These are phyloP conservation scores for Schizochytrium sp. DNA, from an alignment of 108 stramenopile genomes.

Conservation along the genomic window DNA sequence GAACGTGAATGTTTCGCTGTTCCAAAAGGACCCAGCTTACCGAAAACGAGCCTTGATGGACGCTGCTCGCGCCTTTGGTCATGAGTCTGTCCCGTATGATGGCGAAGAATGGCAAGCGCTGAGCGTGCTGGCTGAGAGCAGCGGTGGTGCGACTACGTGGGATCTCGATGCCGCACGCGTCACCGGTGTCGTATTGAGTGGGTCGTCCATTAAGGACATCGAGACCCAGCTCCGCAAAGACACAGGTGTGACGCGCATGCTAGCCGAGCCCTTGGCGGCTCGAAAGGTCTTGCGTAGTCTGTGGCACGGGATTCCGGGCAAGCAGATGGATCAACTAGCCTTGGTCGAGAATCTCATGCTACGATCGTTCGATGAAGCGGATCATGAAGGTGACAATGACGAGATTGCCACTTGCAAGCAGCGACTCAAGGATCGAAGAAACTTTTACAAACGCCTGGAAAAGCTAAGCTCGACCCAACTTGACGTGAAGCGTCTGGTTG, in stretches of 20 bases:
- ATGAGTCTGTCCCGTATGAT: background rate
- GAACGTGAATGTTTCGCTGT: background rate
- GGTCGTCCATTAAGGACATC: background rate
- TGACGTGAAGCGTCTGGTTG: background rate
- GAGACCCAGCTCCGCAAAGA: background rate
- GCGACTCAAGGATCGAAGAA: background rate
- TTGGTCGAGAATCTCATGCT: background rate
- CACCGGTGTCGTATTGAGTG: background rate
- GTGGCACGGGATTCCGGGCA: background rate
- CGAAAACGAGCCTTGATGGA: background rate
- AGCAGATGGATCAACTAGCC: background rate
- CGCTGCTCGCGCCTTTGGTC: background rate
- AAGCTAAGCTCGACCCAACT: background rate
- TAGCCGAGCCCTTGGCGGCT: background rate
- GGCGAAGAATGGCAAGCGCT: background rate
- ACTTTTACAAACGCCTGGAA: background rate
- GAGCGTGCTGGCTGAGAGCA: background rate
- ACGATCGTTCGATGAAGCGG: background rate
- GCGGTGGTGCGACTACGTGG: background rate
- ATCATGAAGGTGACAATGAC: background rate
- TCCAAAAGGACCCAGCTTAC: background rate
- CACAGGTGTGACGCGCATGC: background rate
- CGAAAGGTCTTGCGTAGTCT: background rate
- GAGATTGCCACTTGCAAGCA: background rate
- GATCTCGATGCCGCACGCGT: background rate